Conservation (phyloP, 805 yeast genomes). For the Saccharomycopsis schoenii region DNA sequence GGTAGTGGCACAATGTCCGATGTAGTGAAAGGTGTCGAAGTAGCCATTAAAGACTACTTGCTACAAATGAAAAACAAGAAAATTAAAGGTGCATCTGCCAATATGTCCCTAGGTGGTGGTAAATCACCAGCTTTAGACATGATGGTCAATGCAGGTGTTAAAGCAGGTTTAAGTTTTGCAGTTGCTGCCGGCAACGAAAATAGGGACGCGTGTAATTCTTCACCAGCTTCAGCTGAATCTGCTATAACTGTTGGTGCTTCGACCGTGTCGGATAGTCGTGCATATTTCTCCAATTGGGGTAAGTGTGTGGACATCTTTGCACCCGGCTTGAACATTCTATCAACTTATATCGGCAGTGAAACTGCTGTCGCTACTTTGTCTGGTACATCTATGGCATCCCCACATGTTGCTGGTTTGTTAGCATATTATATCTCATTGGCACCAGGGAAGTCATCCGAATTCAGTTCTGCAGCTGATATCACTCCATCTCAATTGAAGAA, state of each 20-base stretch:
- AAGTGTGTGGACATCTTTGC: slow-evolving; percentile 93
- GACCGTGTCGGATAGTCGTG: slow-evolving; percentile 78
- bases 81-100: slow-evolving; percentile 78
- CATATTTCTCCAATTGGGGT: slow-evolving; percentile 93
- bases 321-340: slow-evolving; percentile 84
- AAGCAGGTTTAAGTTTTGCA: slow-evolving; percentile 82
- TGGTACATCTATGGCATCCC: slow-evolving; percentile 98
- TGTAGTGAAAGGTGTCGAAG: slow-evolving; percentile 78
- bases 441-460: slow-evolving; percentile 63
- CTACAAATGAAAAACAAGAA: slow-evolving; percentile 41
- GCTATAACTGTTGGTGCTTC: slow-evolving; percentile 95
- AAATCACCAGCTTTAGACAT: slow-evolving; percentile 76
- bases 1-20: slow-evolving; percentile 82
- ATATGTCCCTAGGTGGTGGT: slow-evolving; percentile 94
- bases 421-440: slow-evolving; percentile 82
- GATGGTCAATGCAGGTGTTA: slow-evolving; percentile 84
- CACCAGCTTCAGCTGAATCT: slow-evolving; percentile 79
- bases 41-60: slow-evolving; percentile 63
- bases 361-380: slow-evolving; percentile 72
- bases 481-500: slow-evolving; percentile 73
- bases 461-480: slow-evolving; percentile 43
- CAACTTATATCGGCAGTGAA: slow-evolving; percentile 71
- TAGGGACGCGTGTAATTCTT: slow-evolving; percentile 82
- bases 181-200: slow-evolving; percentile 96
- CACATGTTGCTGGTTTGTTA: slow-evolving; percentile 87